Evolutionary conservation across 257 asterid species (phyloP).

Genomic region (Echites panduratus): DNA sequence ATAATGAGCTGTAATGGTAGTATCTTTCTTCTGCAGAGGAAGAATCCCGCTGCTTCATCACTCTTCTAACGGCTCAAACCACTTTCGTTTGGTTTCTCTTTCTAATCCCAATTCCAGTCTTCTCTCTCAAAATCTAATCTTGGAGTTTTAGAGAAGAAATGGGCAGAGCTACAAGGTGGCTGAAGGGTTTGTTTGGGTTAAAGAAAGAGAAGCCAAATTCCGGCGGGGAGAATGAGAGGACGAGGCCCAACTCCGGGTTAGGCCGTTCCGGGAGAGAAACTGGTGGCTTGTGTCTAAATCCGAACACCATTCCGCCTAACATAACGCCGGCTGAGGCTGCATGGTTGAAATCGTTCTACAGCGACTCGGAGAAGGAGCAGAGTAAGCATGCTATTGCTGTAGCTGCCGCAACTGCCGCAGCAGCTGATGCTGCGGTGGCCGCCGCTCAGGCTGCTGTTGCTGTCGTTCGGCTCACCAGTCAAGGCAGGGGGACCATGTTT

Average conservation of each 20-base stretch:
- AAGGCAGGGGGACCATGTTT: constrained; percentile 39
- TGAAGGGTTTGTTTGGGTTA: constrained; percentile 45
- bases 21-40: background rate
- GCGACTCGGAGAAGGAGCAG: constrained; percentile 43
- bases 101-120: background rate
- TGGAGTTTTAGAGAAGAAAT: constrained; percentile 18
- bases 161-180: constrained; percentile 59
- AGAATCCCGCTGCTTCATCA: constrained; percentile 3
- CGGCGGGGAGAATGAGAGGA: constrained; percentile 18
- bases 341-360: constrained; percentile 59
- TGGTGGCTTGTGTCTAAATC: constrained; percentile 36
- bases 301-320: constrained; percentile 59
- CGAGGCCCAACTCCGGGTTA: constrained; percentile 1
- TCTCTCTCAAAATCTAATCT: background rate
- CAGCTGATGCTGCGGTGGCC: constrained; percentile 75
- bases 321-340: constrained; percentile 79
- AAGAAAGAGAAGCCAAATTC: constrained; percentile 29
- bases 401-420: constrained; percentile 89
- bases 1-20: constrained; percentile 5
- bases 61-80: background rate
- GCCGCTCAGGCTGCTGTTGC: constrained; percentile 82
- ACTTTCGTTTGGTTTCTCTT: background rate
- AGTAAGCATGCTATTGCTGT: constrained; percentile 89
- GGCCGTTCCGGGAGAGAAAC: constrained; percentile 25
- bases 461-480: constrained; percentile 69